Base-by-base conservation (phyloP, 2,329 filamentous ascomycete genomes). In the Mycocentrospora acerina region DNA sequence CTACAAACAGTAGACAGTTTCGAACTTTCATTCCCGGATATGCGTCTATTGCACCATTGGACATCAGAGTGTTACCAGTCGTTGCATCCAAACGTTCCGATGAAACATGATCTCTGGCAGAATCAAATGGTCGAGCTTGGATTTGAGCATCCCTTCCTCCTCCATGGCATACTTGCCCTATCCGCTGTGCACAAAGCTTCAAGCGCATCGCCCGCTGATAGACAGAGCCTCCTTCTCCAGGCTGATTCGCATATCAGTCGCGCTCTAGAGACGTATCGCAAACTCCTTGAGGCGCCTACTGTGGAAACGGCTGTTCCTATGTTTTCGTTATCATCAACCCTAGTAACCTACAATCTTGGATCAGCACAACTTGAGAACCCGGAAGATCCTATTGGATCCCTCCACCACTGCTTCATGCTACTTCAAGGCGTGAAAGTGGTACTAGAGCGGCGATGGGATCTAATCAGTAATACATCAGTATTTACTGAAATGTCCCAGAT, bases 1-100 rank as follows among this genome's bases (percentile, higher is more conserved):
- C 8, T 25, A 11, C n/a, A 16, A 4, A 15, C 33, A 2, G 25
- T 38, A 3, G 43, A 38, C 11, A 32, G 41, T 17, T 42, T 49
- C 9, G 53, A 56, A 17, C 50, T 60, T n/a, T 47, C 43, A 4
- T 37, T 63, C n/a, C 46, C 55, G 10, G 60, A 63, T 26, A 34
- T 63, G 33, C 53, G 50, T 3, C 26, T 63, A n/a, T 33, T 63
- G 29, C 57, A 62, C 32, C 55, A 60, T 30, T 63, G 58, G 59
- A 55, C 46, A 4, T 37, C 55, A 7, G 55, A 48, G 27, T 49
- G 53, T 17, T 48, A 48, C 35, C 40, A 45, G 11, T 53, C 51
- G 7, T 34, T 59, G 30, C 51, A 55, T 29, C 51, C 51, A 14
- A 47, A 55, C 32, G 33, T 35, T 7, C 26, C 37, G 3, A 30